A percentile compares a stretch with the other conserved stretches of the same genome.
Evolutionary conservation across 495 filamentous ascomycete genomes (phyloP).

Genomic region (Cetradonia linearis): DNA sequence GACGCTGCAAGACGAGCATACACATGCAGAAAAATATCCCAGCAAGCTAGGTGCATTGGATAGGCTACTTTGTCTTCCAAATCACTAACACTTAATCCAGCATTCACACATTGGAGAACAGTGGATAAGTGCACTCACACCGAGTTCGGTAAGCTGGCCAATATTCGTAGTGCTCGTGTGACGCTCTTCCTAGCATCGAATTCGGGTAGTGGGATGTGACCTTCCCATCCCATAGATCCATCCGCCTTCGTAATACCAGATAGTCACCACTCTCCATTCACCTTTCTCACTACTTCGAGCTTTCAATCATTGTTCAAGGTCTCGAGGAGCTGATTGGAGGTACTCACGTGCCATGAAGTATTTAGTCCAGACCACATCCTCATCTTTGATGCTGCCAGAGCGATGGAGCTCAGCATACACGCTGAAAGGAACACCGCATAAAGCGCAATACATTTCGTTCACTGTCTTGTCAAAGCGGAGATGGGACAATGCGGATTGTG

Average conservation of each 20-base stretch:
- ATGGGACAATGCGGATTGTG: too few species aligned
- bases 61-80: background rate
- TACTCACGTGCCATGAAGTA: slow-evolving; percentile 4
- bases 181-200: slow-evolving; percentile 1
- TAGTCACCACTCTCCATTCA: background rate
- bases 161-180: too few species aligned
- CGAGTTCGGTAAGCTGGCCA: too few species aligned
- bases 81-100: background rate
- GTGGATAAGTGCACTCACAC: background rate
- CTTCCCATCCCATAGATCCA: slow-evolving; percentile 2
- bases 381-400: background rate
- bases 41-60: slow-evolving; percentile 10
- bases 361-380: slow-evolving; percentile 9
- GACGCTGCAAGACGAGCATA: background rate
- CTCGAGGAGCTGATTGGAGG: background rate
- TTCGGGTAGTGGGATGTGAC: background rate
- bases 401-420: slow-evolving; percentile 2
- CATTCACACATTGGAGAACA: background rate
- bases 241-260: background rate
- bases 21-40: background rate
- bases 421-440: slow-evolving; percentile 11
- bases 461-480: too few species aligned
- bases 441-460: slow-evolving; percentile 9
- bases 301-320: background rate
- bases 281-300: background rate